Conservation (phyloP, 306 rosid genomes). For the Malus sieversii region DNA sequence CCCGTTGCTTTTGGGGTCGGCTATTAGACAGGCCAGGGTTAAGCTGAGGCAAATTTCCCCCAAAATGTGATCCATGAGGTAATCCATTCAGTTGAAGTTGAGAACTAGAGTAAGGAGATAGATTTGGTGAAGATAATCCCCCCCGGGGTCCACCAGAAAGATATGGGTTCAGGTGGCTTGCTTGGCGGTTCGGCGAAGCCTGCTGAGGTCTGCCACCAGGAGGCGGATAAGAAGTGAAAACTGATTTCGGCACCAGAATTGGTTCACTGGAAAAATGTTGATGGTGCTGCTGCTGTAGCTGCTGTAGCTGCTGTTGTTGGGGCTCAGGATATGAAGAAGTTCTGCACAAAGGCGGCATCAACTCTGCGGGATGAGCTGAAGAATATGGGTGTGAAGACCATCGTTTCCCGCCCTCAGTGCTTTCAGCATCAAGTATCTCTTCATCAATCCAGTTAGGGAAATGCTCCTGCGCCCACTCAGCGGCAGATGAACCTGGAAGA, state of each 20-base stretch:
- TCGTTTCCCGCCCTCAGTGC: slow-evolving; percentile 45
- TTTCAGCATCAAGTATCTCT: slow-evolving; percentile 33
- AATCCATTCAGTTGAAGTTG: slow-evolving; percentile 45
- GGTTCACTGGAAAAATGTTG: slow-evolving; percentile 67
- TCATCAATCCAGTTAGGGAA: slow-evolving; percentile 48
- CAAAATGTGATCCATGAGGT: slow-evolving; percentile 42
- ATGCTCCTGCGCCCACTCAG: slow-evolving; percentile 53
- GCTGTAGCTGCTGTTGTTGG: slow-evolving; percentile 65
- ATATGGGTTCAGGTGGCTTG: slow-evolving; percentile 46
- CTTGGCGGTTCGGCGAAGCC: slow-evolving; percentile 50
- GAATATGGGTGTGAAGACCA: slow-evolving; percentile 64
- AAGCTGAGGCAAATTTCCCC: slow-evolving; percentile 48
- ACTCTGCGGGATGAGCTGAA: slow-evolving; percentile 42
- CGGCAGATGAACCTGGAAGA: slow-evolving; percentile 49
- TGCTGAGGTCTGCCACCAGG: slow-evolving; percentile 41
- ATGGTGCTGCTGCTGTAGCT: slow-evolving; percentile 37
- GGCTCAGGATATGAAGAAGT: slow-evolving; percentile 90
- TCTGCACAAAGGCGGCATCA: slow-evolving; percentile 60
- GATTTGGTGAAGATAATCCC: slow-evolving; percentile 41
- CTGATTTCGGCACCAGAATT: slow-evolving; percentile 50
- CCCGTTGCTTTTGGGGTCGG: slow-evolving; percentile 47
- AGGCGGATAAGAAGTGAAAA: slow-evolving; percentile 47
- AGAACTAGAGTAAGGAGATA: slow-evolving; percentile 38
- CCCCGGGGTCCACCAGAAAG: slow-evolving; percentile 42
- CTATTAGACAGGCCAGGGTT: slow-evolving; percentile 28